phyloP scores from a whole-genome alignment of 2,329 filamentous ascomycete genomes.

The Orbilia brochopaga region DNA sequence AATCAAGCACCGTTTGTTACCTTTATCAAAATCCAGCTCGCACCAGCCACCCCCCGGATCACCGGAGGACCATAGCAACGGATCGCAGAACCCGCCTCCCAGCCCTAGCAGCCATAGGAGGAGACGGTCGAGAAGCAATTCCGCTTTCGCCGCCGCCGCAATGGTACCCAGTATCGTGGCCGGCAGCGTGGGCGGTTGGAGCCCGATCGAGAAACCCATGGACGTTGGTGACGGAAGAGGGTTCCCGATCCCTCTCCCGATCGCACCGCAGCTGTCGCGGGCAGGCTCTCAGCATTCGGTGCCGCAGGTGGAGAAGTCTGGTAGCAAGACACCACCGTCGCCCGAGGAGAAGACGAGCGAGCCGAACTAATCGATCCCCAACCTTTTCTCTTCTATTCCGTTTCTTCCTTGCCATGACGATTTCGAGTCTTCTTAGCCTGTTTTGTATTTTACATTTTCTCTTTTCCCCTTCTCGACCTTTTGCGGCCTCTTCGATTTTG shows the following conservation, averaged over 20 bases:
- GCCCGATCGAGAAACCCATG: constrained; percentile 53
- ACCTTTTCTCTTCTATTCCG: constrained; percentile 1
- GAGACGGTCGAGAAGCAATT: constrained; percentile 70
- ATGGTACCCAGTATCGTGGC: constrained; percentile 55
- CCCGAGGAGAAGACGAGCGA: constrained; percentile 18
- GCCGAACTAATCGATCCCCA: constrained; percentile 16
- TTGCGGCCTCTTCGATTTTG: not conserved
- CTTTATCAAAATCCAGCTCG: constrained; percentile 69
- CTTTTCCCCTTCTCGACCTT: too few relatives aligned
- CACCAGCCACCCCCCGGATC: constrained; percentile 68
- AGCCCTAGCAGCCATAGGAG: constrained; percentile 67
- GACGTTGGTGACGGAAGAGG: constrained; percentile 11
- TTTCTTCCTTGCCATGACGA: constrained; percentile 7
- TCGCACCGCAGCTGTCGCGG: constrained; percentile 28
- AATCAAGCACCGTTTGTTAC: constrained; percentile 75
- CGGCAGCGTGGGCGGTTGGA: constrained; percentile 55
- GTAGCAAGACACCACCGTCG: constrained; percentile 39
- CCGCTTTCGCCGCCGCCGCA: constrained; percentile 63
- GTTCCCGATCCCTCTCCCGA: constrained; percentile 36
- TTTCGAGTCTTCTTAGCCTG: constrained; percentile 20
- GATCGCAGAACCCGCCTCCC: constrained; percentile 61
- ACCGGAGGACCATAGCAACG: constrained; percentile 69
- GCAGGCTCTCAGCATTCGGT: constrained; percentile 31
- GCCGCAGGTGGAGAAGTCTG: constrained; percentile 23
- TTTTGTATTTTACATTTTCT: not conserved